Percentiles rank a stretch among this genome's conserved stretches.
These are phyloP conservation scores for Brassica cretica DNA, from an alignment of 345 rosid genomes.

Conservation along the genomic window DNA sequence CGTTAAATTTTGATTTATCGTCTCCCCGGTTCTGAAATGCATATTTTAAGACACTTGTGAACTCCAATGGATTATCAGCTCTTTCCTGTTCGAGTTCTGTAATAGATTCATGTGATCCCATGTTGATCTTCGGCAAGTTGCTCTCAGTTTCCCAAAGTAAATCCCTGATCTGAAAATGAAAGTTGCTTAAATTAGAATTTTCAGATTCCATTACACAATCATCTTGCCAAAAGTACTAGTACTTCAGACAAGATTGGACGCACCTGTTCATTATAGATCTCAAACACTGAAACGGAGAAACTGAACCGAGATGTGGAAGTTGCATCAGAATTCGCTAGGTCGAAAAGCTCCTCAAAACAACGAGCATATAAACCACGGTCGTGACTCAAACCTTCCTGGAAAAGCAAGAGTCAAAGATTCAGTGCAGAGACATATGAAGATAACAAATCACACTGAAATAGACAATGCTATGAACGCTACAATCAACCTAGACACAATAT, in stretches of 20 bases:
- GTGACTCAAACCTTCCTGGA: conserved; percentile 89
- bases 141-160: conserved; percentile 58
- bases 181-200: conserved; percentile 31
- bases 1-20: conserved; percentile 58
- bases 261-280: conserved; percentile 94
- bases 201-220: background rate
- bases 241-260: conserved; percentile 3
- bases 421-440: conserved; percentile 17
- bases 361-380: conserved; percentile 97
- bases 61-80: conserved; percentile 80
- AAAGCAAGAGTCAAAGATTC: conserved; percentile 36
- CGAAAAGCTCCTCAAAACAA: conserved; percentile 94
- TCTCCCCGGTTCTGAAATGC: conserved; percentile 67
- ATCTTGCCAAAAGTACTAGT: conserved; percentile 21
- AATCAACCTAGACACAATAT: too few relatives aligned
- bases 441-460: too few relatives aligned
- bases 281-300: conserved; percentile 78
- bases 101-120: conserved; percentile 55
- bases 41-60: conserved; percentile 66
- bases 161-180: conserved; percentile 65
- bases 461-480: too few relatives aligned
- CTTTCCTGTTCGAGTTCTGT: conserved; percentile 68
- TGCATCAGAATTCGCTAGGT: conserved; percentile 85
- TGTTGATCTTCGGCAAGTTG: conserved; percentile 55
- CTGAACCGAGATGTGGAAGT: conserved; percentile 71